Conservation (phyloP, 495 filamentous ascomycete species). For the Chaetomidium leptoderma region DNA sequence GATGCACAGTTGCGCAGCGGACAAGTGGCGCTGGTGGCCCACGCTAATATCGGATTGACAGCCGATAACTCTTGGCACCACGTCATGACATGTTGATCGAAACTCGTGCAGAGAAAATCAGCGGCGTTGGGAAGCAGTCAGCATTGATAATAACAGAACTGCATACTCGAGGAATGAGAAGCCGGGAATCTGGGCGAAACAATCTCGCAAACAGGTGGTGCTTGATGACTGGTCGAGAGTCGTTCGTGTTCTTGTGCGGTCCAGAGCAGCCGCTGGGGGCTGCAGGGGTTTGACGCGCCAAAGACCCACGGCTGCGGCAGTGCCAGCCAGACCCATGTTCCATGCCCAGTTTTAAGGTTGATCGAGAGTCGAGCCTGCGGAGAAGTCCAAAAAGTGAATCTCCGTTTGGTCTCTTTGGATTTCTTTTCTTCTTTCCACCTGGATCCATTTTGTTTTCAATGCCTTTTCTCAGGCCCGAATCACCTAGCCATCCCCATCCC, state of each 20-base stretch:
- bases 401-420: not conserved
- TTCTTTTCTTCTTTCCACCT: not conserved
- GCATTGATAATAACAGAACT: not conserved
- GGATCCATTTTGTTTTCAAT: slow-evolving; percentile 1
- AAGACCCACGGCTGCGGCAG: slow-evolving; percentile 18
- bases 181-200: not conserved
- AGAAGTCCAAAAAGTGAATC: not conserved
- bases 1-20: not conserved
- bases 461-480: not conserved
- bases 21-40: not conserved
- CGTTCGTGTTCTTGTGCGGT: not conserved
- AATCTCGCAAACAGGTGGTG: not conserved
- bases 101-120: not conserved
- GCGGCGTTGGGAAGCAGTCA: not conserved
- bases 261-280: slow-evolving; percentile 4
- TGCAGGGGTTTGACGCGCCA: slow-evolving; percentile 6
- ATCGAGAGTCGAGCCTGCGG: not conserved
- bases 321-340: slow-evolving; percentile 4
- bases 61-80: slow-evolving; percentile 1
- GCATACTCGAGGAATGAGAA: not conserved
- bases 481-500: not conserved
- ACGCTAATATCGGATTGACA: not conserved
- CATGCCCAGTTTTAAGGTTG: slow-evolving; percentile 11
- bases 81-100: slow-evolving; percentile 5
- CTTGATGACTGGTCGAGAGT: not conserved